phyloP scores from a whole-genome alignment of 2,329 filamentous ascomycete genomes.

The Alternaria solani region DNA sequence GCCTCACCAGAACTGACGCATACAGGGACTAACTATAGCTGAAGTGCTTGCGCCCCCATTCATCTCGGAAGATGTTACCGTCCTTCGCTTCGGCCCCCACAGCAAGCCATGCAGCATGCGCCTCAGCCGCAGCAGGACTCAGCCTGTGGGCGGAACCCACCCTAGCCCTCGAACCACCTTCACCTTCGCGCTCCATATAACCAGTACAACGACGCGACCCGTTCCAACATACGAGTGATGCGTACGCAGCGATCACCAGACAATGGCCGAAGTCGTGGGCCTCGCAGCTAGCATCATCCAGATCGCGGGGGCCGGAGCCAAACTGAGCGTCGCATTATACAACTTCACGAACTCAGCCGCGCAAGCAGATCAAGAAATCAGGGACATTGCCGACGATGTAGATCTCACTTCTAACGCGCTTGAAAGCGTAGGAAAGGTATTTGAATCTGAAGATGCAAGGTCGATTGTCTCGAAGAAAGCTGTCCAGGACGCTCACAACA shows the following conservation, averaged over 20 bases:
- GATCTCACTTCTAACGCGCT: slow-evolving; percentile 36
- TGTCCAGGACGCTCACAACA: slow-evolving; percentile 30
- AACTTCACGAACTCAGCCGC: slow-evolving; percentile 29
- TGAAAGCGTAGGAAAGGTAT: slow-evolving; percentile 31
- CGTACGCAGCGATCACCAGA: background rate
- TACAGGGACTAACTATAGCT: background rate
- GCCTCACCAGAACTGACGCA: no score
- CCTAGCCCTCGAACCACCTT: background rate
- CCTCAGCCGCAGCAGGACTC: slow-evolving; percentile 1
- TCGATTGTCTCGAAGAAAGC: slow-evolving; percentile 32
- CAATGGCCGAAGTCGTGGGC: slow-evolving; percentile 37
- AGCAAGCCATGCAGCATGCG: background rate
- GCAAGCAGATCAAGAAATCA: slow-evolving; percentile 34
- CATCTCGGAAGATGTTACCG: background rate
- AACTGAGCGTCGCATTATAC: slow-evolving; percentile 36
- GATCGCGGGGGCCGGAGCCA: slow-evolving; percentile 33
- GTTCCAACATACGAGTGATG: background rate
- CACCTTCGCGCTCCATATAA: background rate
- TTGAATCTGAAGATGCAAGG: slow-evolving; percentile 25
- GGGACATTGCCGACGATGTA: slow-evolving; percentile 36
- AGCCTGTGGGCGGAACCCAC: background rate
- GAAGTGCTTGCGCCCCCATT: background rate
- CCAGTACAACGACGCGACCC: no score
- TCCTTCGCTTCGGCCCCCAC: background rate
- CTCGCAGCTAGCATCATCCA: slow-evolving; percentile 38